Conservation (phyloP, 768 basidiomycete species). For the Punctularia strigosozonata region DNA sequence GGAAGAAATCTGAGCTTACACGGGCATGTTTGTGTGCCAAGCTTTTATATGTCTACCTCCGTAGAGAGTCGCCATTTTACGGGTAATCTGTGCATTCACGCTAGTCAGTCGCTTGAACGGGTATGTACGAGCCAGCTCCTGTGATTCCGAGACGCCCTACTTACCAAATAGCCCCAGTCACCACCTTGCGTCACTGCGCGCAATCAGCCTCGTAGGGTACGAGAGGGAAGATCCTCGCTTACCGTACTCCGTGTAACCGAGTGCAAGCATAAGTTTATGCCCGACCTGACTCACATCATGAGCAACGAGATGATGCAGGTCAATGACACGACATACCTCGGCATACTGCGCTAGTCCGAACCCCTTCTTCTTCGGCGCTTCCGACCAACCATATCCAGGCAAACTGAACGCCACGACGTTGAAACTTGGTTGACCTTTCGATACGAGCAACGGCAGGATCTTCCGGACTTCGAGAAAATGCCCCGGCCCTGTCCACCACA, state of each 20-base stretch:
- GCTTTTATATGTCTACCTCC: conserved; percentile 34
- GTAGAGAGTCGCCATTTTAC: conserved; percentile 20
- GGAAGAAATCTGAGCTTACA: conserved; percentile 19
- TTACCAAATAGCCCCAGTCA: conserved; percentile 32
- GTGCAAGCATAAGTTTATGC: conserved; percentile 16
- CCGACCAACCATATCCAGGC: conserved; percentile 53
- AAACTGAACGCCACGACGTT: conserved; percentile 49
- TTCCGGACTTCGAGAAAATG: conserved; percentile 46
- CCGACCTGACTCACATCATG: neutral
- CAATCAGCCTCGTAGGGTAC: neutral
- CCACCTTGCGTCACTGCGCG: conserved; percentile 34
- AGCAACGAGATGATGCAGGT: neutral
- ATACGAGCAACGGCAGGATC: conserved; percentile 39
- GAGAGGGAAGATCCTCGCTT: neutral
- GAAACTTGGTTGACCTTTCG: conserved; percentile 38
- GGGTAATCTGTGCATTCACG: conserved; percentile 19
- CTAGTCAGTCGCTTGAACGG: neutral
- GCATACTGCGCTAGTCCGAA: conserved; percentile 41
- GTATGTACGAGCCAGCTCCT: conserved; percentile 1
- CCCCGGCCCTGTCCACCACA: conserved; percentile 39
- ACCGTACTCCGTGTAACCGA: conserved; percentile 18
- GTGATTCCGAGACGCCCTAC: conserved; percentile 5
- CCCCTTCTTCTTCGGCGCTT: conserved; percentile 39
- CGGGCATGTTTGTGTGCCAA: conserved; percentile 37
- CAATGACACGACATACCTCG: conserved; percentile 24